Evolutionary conservation across 257 asterid genomes (phyloP), one percentile per base, ranked within the genome.

Genomic region (Coffea canephora): DNA sequence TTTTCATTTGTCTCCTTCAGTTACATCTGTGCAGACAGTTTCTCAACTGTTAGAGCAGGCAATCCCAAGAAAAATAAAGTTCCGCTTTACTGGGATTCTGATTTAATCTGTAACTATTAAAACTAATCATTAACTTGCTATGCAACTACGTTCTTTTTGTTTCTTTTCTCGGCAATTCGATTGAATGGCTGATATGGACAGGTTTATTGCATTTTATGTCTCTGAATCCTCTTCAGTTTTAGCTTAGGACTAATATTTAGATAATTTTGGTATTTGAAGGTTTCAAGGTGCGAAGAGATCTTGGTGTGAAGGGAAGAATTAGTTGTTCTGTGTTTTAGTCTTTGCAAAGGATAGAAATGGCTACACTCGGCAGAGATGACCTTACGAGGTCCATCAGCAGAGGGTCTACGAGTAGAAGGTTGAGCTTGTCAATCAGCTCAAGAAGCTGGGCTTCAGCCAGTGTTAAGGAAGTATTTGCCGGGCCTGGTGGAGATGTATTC

Each of bases 361-460:
- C 90, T n/a, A 65, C 78, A 27, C 61, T 79, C 79, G 85, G 84
- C 31, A 84, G 73, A 49, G 97, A 89, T 75, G 95, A 91, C 46
- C 68, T 80, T 82, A 89, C 86, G 0, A 78, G 92, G 86, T 92
- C 97, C n/a, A 52, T 88, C 13, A 90, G 97, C 93, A 89, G 78
- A 49, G 84, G 90, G 66, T 91, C 97, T n/a, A 13, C 61, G 3
- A 57, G 85, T 13, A 76, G 73, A 77, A 91, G 96, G 75, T 76
- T 87, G 23, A 86, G 90, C 45, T 91, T 97, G 46, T 71, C 84
- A 0, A 25, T 78, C 52, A 91, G 97, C 75, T 65, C 89, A 1
- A 87, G 89, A 77, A 89, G 98, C 49, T 91, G 91, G 96, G 96
- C 96, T 75, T 93, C 97, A 1, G 94, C 89, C 23, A 91, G 97